phyloP scores from a whole-genome alignment of 805 yeast genomes.

The Wickerhamomyces silvicola region DNA sequence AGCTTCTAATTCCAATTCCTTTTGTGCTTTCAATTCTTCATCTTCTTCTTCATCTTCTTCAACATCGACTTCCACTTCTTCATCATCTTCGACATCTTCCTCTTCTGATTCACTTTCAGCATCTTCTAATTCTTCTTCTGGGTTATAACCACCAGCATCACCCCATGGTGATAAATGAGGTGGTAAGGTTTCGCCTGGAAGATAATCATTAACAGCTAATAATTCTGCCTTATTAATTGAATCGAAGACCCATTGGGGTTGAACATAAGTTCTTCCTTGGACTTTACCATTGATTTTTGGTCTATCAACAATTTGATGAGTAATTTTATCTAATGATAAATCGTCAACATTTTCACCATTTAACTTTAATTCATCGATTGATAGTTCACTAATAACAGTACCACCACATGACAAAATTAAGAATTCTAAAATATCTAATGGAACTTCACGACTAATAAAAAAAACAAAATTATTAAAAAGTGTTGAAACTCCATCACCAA shows the following conservation, averaged over 20 bases:
- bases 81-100: conserved; percentile 45
- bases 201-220: conserved; percentile 71
- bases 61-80: conserved; percentile 47
- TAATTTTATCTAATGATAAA: conserved; percentile 60
- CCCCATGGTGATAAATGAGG: conserved; percentile 99
- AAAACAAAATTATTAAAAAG: conserved; percentile 73
- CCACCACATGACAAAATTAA: conserved; percentile 86
- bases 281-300: conserved; percentile 73
- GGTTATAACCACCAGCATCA: conserved; percentile 86
- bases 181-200: conserved; percentile 93
- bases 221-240: conserved; percentile 72
- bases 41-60: conserved; percentile 50
- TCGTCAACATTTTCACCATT: conserved; percentile 28
- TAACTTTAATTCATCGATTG: conserved; percentile 63
- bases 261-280: conserved; percentile 88
- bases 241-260: conserved; percentile 98
- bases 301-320: conserved; percentile 94
- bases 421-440: conserved; percentile 86
- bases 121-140: conserved; percentile 46
- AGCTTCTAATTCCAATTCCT: conserved; percentile 87
- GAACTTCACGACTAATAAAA: conserved; percentile 91
- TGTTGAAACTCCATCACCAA: conserved; percentile 51
- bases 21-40: conserved; percentile 56
- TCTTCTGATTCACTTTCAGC: conserved; percentile 38
- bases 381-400: conserved; percentile 74